Percentiles rank a stretch among this genome's conserved stretches.
phyloP scores from a whole-genome alignment of 2,329 filamentous ascomycete genomes.

The Colletotrichum somersetense region DNA sequence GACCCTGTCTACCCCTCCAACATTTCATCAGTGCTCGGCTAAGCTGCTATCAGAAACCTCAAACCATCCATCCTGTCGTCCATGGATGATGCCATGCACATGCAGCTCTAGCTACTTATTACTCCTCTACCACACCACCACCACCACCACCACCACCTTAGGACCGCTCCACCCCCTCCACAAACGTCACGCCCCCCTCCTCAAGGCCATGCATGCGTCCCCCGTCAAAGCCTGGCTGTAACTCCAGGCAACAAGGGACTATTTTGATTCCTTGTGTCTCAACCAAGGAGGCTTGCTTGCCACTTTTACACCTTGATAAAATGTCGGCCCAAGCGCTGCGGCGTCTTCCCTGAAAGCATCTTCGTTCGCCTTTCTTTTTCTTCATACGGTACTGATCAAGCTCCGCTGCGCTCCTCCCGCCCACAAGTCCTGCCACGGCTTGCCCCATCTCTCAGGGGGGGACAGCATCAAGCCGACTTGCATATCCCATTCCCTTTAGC shows the following conservation, averaged over 20 bases:
- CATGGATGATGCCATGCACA: conserved; percentile 31
- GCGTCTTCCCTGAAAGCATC: conserved; percentile 38
- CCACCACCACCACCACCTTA: background rate
- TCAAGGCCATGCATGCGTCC: conserved; percentile 24
- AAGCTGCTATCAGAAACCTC: conserved; percentile 20
- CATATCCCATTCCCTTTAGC: conserved; percentile 38
- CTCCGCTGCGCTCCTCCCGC: conserved; percentile 14
- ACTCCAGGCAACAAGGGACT: conserved; percentile 43
- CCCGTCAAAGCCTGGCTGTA: conserved; percentile 40
- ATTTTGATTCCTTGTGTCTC: conserved; percentile 43
- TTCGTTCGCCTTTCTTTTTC: conserved; percentile 38
- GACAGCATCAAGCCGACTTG: conserved; percentile 40
- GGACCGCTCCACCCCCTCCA: conserved; percentile 20
- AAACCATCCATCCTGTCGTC: conserved; percentile 11
- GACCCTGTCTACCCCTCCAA: conserved; percentile 21
- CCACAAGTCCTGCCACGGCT: conserved; percentile 15
- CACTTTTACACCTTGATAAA: conserved; percentile 38
- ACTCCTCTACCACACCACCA: conserved; percentile 6
- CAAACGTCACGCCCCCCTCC: conserved; percentile 36
- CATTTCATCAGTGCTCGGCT: conserved; percentile 14
- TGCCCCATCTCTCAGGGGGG: conserved; percentile 21
- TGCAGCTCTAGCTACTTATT: conserved; percentile 18
- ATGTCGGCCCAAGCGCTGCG: conserved; percentile 39
- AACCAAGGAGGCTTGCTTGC: conserved; percentile 40
- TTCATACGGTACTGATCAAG: conserved; percentile 33